phyloP scores from a whole-genome alignment of 2,329 filamentous ascomycete species.

The Plenodomus lindquistii region DNA sequence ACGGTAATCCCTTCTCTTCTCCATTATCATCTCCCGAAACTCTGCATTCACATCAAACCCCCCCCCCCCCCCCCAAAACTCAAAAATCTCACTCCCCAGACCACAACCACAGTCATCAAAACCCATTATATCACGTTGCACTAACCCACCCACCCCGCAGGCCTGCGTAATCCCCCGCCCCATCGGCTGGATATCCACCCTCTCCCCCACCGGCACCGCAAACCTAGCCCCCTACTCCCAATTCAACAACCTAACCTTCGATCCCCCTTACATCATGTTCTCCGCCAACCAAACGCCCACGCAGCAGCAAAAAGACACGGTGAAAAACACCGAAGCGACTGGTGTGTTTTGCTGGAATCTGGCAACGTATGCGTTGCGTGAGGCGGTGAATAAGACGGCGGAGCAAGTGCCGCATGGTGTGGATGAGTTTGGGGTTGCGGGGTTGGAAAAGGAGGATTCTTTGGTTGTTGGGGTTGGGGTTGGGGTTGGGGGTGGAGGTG shows the following conservation, averaged over 20 bases:
- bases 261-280: slow-evolving; percentile 67
- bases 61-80: too few relatives aligned
- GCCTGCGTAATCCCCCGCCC: slow-evolving; percentile 64
- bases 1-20: too few relatives aligned
- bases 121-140: too few relatives aligned
- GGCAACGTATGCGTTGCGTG: slow-evolving; percentile 59
- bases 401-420: slow-evolving; percentile 54
- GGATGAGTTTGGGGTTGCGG: slow-evolving; percentile 59
- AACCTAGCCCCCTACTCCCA: slow-evolving; percentile 66
- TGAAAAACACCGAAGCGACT: slow-evolving; percentile 59
- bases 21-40: too few relatives aligned
- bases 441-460: slow-evolving; percentile 54
- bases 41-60: background rate
- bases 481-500: too few relatives aligned
- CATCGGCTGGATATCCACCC: slow-evolving; percentile 66
- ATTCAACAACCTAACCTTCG: slow-evolving; percentile 67
- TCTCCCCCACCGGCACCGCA: slow-evolving; percentile 50
- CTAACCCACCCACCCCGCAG: slow-evolving; percentile 31
- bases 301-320: slow-evolving; percentile 58
- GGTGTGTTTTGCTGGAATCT: slow-evolving; percentile 64
- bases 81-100: background rate
- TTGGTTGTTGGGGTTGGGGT: slow-evolving; percentile 39
- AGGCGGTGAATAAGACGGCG: slow-evolving; percentile 60
- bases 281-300: slow-evolving; percentile 58
- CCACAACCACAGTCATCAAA: background rate